phyloP scores from a whole-genome alignment of 176 grass and related monocot species.

The Alloteropsis semialata region DNA sequence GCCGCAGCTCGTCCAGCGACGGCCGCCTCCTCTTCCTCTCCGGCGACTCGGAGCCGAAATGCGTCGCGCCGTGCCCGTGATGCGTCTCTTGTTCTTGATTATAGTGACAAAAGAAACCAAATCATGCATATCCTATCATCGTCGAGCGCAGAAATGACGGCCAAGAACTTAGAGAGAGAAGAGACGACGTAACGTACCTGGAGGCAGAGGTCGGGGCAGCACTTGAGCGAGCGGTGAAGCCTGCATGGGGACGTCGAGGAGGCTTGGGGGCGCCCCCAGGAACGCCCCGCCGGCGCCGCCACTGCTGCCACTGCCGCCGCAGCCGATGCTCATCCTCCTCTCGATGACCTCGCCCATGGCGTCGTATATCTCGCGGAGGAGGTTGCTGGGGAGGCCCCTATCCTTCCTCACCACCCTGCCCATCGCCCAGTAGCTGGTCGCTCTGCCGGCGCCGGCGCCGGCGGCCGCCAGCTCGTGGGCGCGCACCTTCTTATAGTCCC shows the following conservation, averaged over 20 bases:
- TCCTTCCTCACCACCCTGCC: slow-evolving; percentile 69
- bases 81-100: slow-evolving; percentile 15
- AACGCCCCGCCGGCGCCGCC: background rate
- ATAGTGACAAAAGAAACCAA: background rate
- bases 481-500: slow-evolving; percentile 99
- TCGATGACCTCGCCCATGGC: slow-evolving; percentile 62
- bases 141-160: background rate
- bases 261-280: background rate
- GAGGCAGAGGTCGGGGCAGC: slow-evolving; percentile 22
- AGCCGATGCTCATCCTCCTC: slow-evolving; percentile 36
- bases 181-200: background rate
- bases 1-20: slow-evolving; percentile 17
- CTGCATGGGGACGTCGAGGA: slow-evolving; percentile 25
- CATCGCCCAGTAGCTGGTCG: slow-evolving; percentile 78
- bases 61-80: background rate
- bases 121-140: background rate
- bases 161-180: slow-evolving; percentile 1
- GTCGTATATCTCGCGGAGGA: slow-evolving; percentile 74
- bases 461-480: slow-evolving; percentile 50
- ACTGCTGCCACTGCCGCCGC: background rate
- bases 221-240: slow-evolving; percentile 41
- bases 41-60: slow-evolving; percentile 25
- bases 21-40: slow-evolving; percentile 42
- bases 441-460: slow-evolving; percentile 19
- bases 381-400: slow-evolving; percentile 70